A percentile compares a stretch with the other conserved stretches of the same genome.
Evolutionary conservation across 2,329 filamentous ascomycete species (phyloP).

Genomic region (Aureobasidium sp.): DNA sequence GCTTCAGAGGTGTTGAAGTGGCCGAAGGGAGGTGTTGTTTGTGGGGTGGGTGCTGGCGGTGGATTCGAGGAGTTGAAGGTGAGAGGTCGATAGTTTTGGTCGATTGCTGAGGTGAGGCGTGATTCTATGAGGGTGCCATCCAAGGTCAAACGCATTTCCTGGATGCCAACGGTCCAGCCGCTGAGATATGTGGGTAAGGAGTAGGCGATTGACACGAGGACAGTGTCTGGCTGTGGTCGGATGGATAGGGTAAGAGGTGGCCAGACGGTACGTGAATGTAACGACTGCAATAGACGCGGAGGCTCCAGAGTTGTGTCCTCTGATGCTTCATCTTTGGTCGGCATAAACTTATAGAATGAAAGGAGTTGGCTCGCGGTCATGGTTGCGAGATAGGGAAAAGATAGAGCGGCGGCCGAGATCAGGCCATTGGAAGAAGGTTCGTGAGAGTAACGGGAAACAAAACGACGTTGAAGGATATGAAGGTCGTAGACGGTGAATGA

Average conservation of each 20-base stretch:
- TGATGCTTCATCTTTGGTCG: constrained; percentile 16
- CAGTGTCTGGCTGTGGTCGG: constrained; percentile 53
- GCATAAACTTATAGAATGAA: constrained; percentile 63
- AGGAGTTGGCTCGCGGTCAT: constrained; percentile 67
- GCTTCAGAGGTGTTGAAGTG: constrained; percentile 20
- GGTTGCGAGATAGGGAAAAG: constrained; percentile 67
- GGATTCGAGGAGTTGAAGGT: constrained; percentile 22
- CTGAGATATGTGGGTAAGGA: constrained; percentile 66
- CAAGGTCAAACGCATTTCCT: constrained; percentile 66
- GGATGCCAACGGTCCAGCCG: constrained; percentile 86
- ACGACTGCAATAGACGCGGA: constrained; percentile 62
- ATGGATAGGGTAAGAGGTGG: constrained; percentile 77
- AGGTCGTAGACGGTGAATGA: constrained; percentile 63
- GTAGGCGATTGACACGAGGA: constrained; percentile 81
- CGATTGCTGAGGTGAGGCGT: constrained; percentile 43
- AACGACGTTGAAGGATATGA: constrained; percentile 33
- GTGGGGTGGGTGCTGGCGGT: constrained; percentile 18
- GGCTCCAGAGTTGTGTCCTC: constrained; percentile 22
- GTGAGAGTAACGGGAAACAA: constrained; percentile 51
- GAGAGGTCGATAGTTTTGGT: constrained; percentile 37
- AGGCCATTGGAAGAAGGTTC: constrained; percentile 54
- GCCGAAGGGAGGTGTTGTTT: constrained; percentile 14
- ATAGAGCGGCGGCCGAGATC: constrained; percentile 62
- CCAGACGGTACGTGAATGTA: constrained; percentile 71
- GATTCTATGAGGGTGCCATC: constrained; percentile 42